Percentiles rank a stretch among this genome's conserved stretches.
Evolutionary conservation across 768 basidiomycete species (phyloP).

Genomic region (Dentipellis fragilis): DNA sequence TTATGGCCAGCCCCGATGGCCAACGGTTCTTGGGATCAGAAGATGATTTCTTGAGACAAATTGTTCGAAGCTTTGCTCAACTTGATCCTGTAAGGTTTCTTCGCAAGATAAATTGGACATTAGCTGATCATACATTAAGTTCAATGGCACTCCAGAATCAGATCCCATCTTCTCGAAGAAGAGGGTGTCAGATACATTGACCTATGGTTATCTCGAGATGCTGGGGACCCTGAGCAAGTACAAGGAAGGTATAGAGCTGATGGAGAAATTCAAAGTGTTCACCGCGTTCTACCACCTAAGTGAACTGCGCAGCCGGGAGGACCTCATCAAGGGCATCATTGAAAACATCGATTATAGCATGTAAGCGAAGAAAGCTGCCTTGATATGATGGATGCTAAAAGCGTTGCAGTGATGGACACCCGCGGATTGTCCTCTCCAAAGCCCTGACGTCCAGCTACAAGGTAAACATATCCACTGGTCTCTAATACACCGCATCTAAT

Average conservation of each 20-base stretch:
- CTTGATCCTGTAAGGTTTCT: conserved; percentile 69
- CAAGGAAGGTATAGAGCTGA: conserved; percentile 81
- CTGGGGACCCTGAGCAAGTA: conserved; percentile 84
- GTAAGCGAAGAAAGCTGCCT: conserved; percentile 33
- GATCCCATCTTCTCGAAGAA: conserved; percentile 82
- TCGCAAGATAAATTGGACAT: background rate
- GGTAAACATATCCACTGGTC: conserved; percentile 27
- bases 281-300: conserved; percentile 94
- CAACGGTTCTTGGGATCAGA: conserved; percentile 70
- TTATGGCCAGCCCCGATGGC: conserved; percentile 79
- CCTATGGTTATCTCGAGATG: conserved; percentile 93
- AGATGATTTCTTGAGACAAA: conserved; percentile 77
- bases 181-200: conserved; percentile 72
- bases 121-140: conserved; percentile 30
- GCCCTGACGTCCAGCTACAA: conserved; percentile 90
- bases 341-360: conserved; percentile 87
- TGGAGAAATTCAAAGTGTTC: conserved; percentile 89
- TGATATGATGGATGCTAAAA: conserved; percentile 7
- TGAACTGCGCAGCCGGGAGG: conserved; percentile 84
- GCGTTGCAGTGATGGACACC: conserved; percentile 74
- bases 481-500: background rate
- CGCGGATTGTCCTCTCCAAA: conserved; percentile 88
- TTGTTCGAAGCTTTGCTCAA: conserved; percentile 81
- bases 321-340: conserved; percentile 84
- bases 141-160: conserved; percentile 59